Base-by-base conservation (phyloP, 257 asterid genomes). In the Eucommia ulmoides region DNA sequence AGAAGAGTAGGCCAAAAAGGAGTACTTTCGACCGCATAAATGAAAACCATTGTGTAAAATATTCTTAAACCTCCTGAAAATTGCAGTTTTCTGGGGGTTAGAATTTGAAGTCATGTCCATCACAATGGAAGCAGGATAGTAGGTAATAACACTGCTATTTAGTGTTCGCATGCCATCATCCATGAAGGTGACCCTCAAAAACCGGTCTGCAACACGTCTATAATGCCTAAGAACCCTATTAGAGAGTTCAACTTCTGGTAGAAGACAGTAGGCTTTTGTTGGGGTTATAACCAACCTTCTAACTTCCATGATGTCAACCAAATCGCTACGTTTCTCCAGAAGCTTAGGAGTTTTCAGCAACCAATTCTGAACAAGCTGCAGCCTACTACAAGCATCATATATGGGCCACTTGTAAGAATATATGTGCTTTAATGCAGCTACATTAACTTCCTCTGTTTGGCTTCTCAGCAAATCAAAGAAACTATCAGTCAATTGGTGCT, bases 121-220 rank as follows among this genome's bases (percentile, higher is more conserved):
- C 47, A 77, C 82, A 47, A 83, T 81, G 1, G 84, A 55, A 59
- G 78, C 65, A 42, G 76, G 56, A 59, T 74, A 83, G 72, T 65
- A 83, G 16, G 62, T 65, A 46, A 91, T 76, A 2, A 65, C 82
- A 59, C 72, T 77, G 54, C 71, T 70, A 42, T 81, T 83, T 21
- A 86, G 74, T 4, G 60, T 81, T 64, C 59, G 71, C 98, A 83
- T 91, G 0, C 84, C 94, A 54, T 91, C 96, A 57, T 91, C 96
- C 95, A 75, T 86, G 58, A 91, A 91, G 23, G 94, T 82, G 20
- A 91, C 95, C 52, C 96, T 69, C 33, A 91, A 57, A 73, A 91
- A 91, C 7, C 96, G 75, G 56, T 91, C 95, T 1, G 87, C 65
- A 45, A 75, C 57, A 51, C 59, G 41, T 50, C 54, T 72, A 53